Evolutionary conservation across 495 filamentous ascomycete species (phyloP), one percentile per base, ranked within the genome.

Genomic region (Letharia columbiana): DNA sequence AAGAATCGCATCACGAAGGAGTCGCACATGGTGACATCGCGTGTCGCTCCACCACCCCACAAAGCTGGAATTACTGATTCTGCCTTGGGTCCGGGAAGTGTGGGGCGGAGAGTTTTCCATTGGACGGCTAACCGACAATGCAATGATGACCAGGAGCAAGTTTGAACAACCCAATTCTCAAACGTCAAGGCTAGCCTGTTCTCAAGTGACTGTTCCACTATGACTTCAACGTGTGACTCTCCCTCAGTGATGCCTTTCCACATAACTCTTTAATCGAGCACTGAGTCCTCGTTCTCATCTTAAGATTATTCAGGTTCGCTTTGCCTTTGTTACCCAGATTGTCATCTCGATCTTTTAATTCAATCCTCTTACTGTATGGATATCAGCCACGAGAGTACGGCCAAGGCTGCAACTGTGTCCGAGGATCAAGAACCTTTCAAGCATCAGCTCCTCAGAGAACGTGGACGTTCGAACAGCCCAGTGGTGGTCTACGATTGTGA

Each of bases 401-500:
- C 17, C 7, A 35, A 57, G 17, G 17, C 31, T 57, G 18, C 54
- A 9, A 35, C 20, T 20, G 33, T 10, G 33, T 1, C 15, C 33
- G 54, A 57, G 31, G 52, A 56, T 7, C 12, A 33, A 37, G 28
- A 50, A 20, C 61, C 50, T n/a, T 40, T 17, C 33, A 63, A 9
- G 28, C 28, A 39, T 17, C 61, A 63, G 31, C n/a, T 23, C 2
- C 41, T 50, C 31, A 50, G 13, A 31, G 28, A 40, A 17, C 33
- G 39, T 11, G 37, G 49, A 28, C 45, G 39, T 31, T 50, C 61
- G 23, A 47, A 63, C 15, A 49, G 40, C 23, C 42, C 50, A 18
- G 63, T 41, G 20, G 17, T 56, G 10, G 63, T 54, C 17, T 65
- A 63, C 39, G 61, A 63, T 28, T 52, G 44, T 33, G 42, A 49